Conservation (phyloP, 73 alveolate genomes). For the Paramecium caudatum region DNA sequence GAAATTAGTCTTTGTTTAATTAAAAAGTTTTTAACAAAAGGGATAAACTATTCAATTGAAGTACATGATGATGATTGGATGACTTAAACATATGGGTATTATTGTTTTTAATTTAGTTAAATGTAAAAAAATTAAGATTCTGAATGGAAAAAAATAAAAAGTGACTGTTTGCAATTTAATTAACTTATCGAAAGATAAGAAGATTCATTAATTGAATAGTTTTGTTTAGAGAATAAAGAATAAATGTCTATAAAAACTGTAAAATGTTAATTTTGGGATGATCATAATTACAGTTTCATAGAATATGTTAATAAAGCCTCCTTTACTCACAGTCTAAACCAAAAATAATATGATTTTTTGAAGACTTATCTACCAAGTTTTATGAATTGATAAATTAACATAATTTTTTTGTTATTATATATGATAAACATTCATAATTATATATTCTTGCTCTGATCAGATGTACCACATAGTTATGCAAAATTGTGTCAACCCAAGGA, state of each 20-base stretch:
- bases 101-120: neutral
- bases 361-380: neutral
- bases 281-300: conserved; percentile 2
- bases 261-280: conserved; percentile 11
- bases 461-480: too few species aligned
- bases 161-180: neutral
- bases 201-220: neutral
- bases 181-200: neutral
- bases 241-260: neutral
- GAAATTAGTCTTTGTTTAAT: neutral
- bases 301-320: neutral
- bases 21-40: neutral
- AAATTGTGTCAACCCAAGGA: too few species aligned
- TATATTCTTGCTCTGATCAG: too few species aligned
- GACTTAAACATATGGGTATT: conserved; percentile 8
- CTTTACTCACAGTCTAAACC: neutral
- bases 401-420: too few species aligned
- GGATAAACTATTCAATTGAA: neutral
- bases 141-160: conserved; percentile 8
- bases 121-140: neutral
- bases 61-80: conserved; percentile 11
- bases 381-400: neutral
- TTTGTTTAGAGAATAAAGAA: neutral
- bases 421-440: too few species aligned
- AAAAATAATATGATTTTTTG: neutral